These are phyloP conservation scores for Tolypocladium inflatum DNA, from an alignment of 2,329 filamentous ascomycete species.

Conservation along the genomic window DNA sequence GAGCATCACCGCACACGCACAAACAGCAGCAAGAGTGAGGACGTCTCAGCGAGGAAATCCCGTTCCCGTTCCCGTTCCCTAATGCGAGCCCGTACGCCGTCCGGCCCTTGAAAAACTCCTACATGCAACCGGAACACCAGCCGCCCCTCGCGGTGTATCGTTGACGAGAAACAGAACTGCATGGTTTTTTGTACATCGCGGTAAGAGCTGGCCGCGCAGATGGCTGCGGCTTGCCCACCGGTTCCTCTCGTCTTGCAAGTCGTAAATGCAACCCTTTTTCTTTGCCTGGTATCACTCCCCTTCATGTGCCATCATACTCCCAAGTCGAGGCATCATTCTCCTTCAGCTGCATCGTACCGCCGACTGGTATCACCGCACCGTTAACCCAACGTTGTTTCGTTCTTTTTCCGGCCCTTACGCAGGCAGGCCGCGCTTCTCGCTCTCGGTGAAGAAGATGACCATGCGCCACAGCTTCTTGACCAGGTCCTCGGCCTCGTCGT, in stretches of 20 bases:
- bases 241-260: neutral
- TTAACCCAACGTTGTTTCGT: neutral
- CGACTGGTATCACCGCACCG: neutral
- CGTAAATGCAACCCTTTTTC: neutral
- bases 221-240: neutral
- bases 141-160: neutral
- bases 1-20: too few species aligned
- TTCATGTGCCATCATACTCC: neutral
- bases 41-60: neutral
- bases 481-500: conserved; percentile 87
- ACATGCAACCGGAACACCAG: conserved; percentile 2
- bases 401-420: neutral
- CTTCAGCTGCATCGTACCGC: neutral
- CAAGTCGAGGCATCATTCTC: neutral
- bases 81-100: neutral
- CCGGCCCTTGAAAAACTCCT: neutral
- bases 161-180: neutral
- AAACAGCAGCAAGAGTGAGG: too few species aligned
- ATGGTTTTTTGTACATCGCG: neutral
- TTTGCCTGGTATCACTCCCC: neutral
- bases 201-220: neutral
- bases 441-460: conserved; percentile 96
- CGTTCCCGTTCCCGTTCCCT: neutral
- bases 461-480: conserved; percentile 98
- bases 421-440: conserved; percentile 79